These are phyloP conservation scores for Thalassiosira livingstoniorum DNA, from an alignment of 352 stramenopile genomes.

Conservation along the genomic window DNA sequence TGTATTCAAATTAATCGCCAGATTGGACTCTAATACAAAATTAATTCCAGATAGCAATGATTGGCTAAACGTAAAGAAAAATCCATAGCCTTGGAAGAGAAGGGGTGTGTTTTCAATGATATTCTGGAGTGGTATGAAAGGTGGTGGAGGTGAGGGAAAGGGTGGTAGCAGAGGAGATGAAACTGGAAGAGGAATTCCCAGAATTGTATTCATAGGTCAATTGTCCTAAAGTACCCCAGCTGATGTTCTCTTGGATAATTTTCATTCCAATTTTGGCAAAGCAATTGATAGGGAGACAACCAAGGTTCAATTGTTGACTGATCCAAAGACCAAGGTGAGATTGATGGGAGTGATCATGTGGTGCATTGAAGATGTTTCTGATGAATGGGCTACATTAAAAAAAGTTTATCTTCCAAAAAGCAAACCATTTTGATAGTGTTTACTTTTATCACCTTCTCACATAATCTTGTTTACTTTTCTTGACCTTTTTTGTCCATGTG, in stretches of 20 bases:
- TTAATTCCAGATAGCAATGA: slow-evolving; percentile 79
- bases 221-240: slow-evolving; percentile 84
- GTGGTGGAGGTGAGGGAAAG: not conserved
- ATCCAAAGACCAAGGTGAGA: slow-evolving; percentile 78
- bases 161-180: slow-evolving; percentile 4
- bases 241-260: slow-evolving; percentile 83
- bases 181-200: slow-evolving; percentile 63
- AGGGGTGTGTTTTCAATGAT: slow-evolving; percentile 33
- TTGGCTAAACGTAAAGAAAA: slow-evolving; percentile 77
- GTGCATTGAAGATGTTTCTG: too few species aligned
- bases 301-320: slow-evolving; percentile 71
- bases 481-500: too few species aligned
- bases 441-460: too few species aligned
- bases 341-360: too few species aligned
- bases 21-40: too few species aligned
- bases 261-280: slow-evolving; percentile 66
- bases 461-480: too few species aligned
- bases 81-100: slow-evolving; percentile 67
- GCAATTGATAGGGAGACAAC: slow-evolving; percentile 43
- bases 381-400: too few species aligned
- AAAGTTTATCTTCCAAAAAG: too few species aligned
- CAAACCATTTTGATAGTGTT: too few species aligned
- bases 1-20: too few species aligned
- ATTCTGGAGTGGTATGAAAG: slow-evolving; percentile 69
- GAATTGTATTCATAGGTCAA: slow-evolving; percentile 89